Percentiles rank a stretch among this genome's conserved stretches.
phyloP scores from a whole-genome alignment of 495 filamentous ascomycete genomes.

The Neurospora sp. region DNA sequence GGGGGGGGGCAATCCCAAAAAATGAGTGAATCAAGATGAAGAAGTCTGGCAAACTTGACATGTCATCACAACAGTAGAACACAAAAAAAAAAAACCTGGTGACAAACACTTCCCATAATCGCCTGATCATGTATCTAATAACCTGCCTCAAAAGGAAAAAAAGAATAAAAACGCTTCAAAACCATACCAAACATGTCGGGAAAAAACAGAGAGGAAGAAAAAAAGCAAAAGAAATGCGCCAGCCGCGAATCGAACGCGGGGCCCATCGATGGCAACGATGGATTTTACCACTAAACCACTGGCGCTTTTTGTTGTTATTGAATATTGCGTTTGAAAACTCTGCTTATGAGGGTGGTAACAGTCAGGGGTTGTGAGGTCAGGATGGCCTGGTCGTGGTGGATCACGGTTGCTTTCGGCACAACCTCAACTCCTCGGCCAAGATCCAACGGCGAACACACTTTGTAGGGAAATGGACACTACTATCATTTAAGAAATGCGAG shows the following conservation, averaged over 20 bases:
- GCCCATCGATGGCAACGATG: not conserved
- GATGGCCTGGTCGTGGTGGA: not conserved
- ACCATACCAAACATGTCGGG: too few species aligned
- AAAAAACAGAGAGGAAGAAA: not conserved
- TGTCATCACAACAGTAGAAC: not conserved
- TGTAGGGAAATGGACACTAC: too few species aligned
- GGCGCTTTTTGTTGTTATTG: not conserved
- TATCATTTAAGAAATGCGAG: too few species aligned
- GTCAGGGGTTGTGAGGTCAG: not conserved
- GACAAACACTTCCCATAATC: too few species aligned
- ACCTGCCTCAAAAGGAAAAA: too few species aligned
- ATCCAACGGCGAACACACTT: too few species aligned
- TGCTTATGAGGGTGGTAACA: not conserved
- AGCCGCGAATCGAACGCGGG: not conserved
- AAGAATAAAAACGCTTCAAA: too few species aligned
- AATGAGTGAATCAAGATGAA: not conserved
- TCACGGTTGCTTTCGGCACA: not conserved
- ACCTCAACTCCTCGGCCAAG: too few species aligned
- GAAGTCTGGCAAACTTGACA: not conserved
- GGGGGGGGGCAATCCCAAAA: not conserved
- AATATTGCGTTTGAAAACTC: rapidly evolving
- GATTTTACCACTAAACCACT: not conserved
- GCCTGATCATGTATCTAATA: too few species aligned
- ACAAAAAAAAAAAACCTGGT: not conserved
- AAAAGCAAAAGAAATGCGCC: not conserved